Base-by-base conservation (phyloP, 2,329 filamentous ascomycete species). In the Xylogone sp. region DNA sequence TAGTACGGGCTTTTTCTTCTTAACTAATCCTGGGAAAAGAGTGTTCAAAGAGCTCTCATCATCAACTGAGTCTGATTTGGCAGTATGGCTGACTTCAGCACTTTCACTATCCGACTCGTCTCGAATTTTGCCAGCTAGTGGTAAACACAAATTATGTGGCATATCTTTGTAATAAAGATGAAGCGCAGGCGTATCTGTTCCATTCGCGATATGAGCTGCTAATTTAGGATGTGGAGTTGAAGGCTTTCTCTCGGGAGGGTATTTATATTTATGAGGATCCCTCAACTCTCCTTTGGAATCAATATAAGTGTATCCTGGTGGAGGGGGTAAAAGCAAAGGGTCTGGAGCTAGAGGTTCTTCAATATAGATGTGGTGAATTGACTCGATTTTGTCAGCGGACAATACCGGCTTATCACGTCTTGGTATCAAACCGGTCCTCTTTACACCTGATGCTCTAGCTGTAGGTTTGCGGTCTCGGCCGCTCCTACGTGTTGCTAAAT, bases 141-240 rank as follows among this genome's bases (percentile, higher is more conserved):
- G 61, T 7, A 53, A 22, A 24, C 44, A 44, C 8, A 18, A 22
- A 16, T 57, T 21, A 31, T 47, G 42, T 16, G 54, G 53, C 21
- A 60, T 51, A 29, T 53, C 53, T 13, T 51, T 29, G 24, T 59
- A 61, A 50, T 63, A 64, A 1, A 49, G 21, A 3, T 27, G 22
- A 22, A 52, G 34, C 8, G 45, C 43, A 21, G 39, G 39, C 2
- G 53, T 63, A 21, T 43, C 56, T 3, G 58, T 62, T 10, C 59
- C 56, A 13, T 55, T 62, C 34, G 56, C 59, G 8, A 51, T 53
- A 21, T 61, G 61, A 16, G 46, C 31, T 16, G 34, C 43, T 12
- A 64, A 47, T 21, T 54, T 62, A 10, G 63, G 63, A 45, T 65
- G 62, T 24, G 45, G 46, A n/a, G 16, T 29, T 24, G 22, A 22